Evolutionary conservation across 805 yeast genomes (phyloP), one percentile per base, ranked within the genome.

Genomic region (Candida gorgasii): DNA sequence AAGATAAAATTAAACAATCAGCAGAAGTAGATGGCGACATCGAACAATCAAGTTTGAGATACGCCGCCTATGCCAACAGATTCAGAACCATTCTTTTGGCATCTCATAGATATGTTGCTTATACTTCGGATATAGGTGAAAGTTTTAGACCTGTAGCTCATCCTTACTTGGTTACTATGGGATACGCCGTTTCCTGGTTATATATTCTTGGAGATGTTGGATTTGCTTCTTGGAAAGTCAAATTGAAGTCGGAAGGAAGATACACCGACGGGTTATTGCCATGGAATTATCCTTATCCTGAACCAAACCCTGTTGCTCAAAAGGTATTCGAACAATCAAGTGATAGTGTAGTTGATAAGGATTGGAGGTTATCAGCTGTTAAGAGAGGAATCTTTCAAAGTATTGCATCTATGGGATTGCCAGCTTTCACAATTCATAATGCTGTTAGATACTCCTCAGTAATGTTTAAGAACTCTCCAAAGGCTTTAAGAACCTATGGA

Each of bases 71-170:
- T 60, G 89, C 90, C 47, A 82, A 82, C 59, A 66, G 95, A 54
- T 57, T 84, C 36, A 69, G 89, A 58, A 84, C 89, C 7, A 81
- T 86, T 45, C 68, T 85, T 36, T 52, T 73, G 39, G 88, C 93
- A 5, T 78, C 90, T 12, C 92, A 84, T 57, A 67, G 95, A 53
- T 87, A 86, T 55, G 87, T 86, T 18, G 95, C 95, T 1, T 86
- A 87, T 62, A 86, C 95, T 2, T 84, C 90, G 0, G 95, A 86
- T 58, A 80, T 86, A 52, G 95, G 95, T 23, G 95, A 86, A 57
- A 83, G 90, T 8, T 87, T 86, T 65, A 73, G 95, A 40, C 93
- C 93, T 1, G 83, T 86, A 8, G 90, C 87, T 3, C 83, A 80
- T 53, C 89, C 90, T 1, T 49, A 52, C 24, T 44, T 83, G n/a